These are phyloP conservation scores for Barbarea vulgaris DNA, from an alignment of 345 rosid genomes.

Conservation along the genomic window DNA sequence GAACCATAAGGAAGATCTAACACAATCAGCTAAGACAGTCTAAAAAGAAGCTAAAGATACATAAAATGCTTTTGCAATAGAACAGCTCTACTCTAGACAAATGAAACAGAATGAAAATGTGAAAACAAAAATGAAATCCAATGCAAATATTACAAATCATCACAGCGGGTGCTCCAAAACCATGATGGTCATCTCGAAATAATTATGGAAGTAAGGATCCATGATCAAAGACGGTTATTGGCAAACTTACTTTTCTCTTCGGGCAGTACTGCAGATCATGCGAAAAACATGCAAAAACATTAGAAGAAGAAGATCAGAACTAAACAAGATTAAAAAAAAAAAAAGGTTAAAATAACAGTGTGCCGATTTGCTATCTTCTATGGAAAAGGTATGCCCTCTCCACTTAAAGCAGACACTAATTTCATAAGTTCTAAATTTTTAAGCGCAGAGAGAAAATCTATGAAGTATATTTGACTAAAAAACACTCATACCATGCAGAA, in stretches of 20 bases:
- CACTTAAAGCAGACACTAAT: not conserved
- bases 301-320: slow-evolving; percentile 38
- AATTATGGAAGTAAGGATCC: slow-evolving; percentile 24
- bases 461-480: not conserved
- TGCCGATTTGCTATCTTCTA: not conserved
- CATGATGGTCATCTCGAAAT: slow-evolving; percentile 20
- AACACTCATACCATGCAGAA: not conserved
- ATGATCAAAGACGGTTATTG: slow-evolving; percentile 14
- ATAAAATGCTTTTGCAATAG: not conserved
- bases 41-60: slow-evolving; percentile 8
- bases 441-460: not conserved
- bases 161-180: slow-evolving; percentile 18
- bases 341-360: not conserved
- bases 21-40: not conserved
- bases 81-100: not conserved
- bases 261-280: slow-evolving; percentile 75
- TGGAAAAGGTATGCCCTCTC: slow-evolving; percentile 12
- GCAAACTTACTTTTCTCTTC: slow-evolving; percentile 83
- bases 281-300: slow-evolving; percentile 47
- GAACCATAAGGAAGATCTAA: slow-evolving; percentile 4
- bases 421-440: not conserved
- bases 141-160: not conserved
- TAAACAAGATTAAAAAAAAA: not conserved
- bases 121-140: slow-evolving; percentile 12
- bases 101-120: not conserved